These are phyloP conservation scores for Pseudognaphalium luteoalbum DNA, from an alignment of 129 eudicot genomes.

Conservation along the genomic window DNA sequence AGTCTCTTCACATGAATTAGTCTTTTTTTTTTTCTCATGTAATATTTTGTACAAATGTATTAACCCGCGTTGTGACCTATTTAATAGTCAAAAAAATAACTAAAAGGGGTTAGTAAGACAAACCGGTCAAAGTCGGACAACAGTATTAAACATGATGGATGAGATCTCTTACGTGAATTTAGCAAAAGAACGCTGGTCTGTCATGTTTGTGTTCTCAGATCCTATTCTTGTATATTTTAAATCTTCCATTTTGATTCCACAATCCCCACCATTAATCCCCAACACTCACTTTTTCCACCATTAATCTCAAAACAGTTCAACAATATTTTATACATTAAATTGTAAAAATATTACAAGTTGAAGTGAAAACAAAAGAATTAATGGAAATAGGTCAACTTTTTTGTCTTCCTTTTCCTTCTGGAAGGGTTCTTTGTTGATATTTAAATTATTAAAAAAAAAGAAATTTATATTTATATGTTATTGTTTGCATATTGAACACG, in stretches of 20 bases:
- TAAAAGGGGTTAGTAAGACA: neutral
- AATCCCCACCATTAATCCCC: conserved; percentile 23
- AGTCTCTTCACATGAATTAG: no score
- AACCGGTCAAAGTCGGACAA: conserved; percentile 24
- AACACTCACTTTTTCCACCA: neutral
- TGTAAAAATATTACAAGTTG: neutral
- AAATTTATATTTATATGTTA: neutral
- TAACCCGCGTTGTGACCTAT: no score
- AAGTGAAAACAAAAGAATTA: neutral
- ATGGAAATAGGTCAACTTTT: conserved; percentile 24
- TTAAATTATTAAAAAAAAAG: conserved; percentile 8
- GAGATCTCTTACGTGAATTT: conserved; percentile 29
- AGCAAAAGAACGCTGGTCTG: conserved; percentile 26
- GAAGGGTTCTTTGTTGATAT: conserved; percentile 27
- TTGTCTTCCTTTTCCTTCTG: conserved; percentile 21
- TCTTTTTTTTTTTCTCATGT: no score
- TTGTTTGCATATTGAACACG: conserved; percentile 27
- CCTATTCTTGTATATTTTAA: conserved; percentile 5
- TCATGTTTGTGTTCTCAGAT: conserved; percentile 18
- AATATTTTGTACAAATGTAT: no score
- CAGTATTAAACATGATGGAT: conserved; percentile 19
- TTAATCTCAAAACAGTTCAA: conserved; percentile 9
- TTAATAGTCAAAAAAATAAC: no score
- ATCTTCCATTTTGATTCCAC: conserved; percentile 22
- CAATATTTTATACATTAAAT: no score